Conservation (phyloP, 2,329 filamentous ascomycete genomes). For the Arthroderma sp. region DNA sequence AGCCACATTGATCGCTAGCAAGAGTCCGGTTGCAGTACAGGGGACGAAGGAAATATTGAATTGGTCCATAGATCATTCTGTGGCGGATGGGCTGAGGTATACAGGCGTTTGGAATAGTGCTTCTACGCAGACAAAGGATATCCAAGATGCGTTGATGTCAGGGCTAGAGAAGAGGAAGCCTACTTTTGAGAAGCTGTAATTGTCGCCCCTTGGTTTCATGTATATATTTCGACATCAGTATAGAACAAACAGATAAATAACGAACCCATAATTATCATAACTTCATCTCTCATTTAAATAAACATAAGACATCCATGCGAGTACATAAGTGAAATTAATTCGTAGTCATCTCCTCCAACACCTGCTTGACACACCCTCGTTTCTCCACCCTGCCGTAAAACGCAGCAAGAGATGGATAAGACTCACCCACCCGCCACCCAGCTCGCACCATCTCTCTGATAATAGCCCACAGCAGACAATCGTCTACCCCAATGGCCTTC, state of each 20-base stretch:
- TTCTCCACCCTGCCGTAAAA: constrained; percentile 29
- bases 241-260: no score
- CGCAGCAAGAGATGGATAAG: constrained; percentile 21
- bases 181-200: constrained; percentile 68
- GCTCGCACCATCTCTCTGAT: constrained; percentile 22
- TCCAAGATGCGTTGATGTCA: constrained; percentile 59
- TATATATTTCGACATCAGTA: no score
- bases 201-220: not conserved
- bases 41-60: constrained; percentile 80
- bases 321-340: not conserved
- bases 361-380: constrained; percentile 23
- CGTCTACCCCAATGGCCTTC: constrained; percentile 25
- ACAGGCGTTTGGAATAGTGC: constrained; percentile 79
- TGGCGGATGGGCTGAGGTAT: constrained; percentile 69
- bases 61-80: constrained; percentile 62
- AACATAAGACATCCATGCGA: not conserved
- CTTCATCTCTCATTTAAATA: no score
- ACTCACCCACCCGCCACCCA: constrained; percentile 14
- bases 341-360: constrained; percentile 17
- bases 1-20: constrained; percentile 54
- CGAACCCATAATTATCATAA: no score
- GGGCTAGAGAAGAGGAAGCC: constrained; percentile 67
- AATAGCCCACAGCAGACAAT: constrained; percentile 33
- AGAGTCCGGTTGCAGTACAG: constrained; percentile 79
- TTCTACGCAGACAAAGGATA: constrained; percentile 68